phyloP scores from a whole-genome alignment of 345 rosid species.

The Syzygium grande region DNA sequence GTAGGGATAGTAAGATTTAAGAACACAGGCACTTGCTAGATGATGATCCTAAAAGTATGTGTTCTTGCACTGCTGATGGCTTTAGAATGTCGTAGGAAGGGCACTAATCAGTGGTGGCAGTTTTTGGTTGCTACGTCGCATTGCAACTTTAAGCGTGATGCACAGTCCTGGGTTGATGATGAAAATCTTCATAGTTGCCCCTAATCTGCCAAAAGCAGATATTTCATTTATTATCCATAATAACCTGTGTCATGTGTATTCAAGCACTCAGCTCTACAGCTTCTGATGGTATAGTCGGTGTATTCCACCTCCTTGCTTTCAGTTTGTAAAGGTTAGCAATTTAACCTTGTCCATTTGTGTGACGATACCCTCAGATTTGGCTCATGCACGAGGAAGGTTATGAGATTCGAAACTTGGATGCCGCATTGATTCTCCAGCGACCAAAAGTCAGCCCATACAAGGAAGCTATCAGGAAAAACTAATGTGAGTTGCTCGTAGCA shows the following conservation, averaged over 20 bases:
- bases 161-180: neutral
- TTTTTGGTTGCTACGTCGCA: neutral
- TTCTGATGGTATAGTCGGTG: neutral
- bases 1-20: neutral
- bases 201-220: neutral
- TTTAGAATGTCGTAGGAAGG: neutral
- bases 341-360: neutral
- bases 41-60: neutral
- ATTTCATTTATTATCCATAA: neutral
- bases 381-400: slow-evolving; percentile 88
- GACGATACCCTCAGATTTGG: slow-evolving; percentile 13
- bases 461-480: slow-evolving; percentile 59
- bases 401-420: slow-evolving; percentile 90
- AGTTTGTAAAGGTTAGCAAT: neutral
- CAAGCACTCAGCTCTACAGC: neutral
- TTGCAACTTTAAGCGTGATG: neutral
- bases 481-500: slow-evolving; percentile 68
- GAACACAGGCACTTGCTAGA: neutral
- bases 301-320: neutral
- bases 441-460: slow-evolving; percentile 90
- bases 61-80: neutral
- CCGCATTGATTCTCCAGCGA: slow-evolving; percentile 85
- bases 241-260: neutral
- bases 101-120: neutral
- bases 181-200: neutral